Evolutionary conservation across 805 yeast species (phyloP).

Genomic region (Peterozyma toletana): DNA sequence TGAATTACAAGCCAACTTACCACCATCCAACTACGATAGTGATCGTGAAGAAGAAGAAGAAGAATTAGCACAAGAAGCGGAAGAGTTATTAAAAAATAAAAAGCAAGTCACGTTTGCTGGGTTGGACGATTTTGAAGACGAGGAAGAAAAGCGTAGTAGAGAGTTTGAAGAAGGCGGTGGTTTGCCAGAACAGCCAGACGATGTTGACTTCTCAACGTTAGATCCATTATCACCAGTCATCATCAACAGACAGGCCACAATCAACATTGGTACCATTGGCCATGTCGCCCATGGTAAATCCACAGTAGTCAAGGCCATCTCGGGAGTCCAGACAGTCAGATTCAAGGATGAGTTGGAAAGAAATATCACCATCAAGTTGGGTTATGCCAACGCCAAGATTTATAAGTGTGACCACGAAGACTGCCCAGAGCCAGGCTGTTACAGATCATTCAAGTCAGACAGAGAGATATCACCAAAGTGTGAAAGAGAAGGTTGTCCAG

Average conservation of each 20-base stretch:
- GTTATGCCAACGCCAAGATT: conserved; percentile 98
- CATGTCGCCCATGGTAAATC: conserved; percentile 96
- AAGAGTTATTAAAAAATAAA: conserved; percentile 31
- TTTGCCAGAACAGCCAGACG: conserved; percentile 89
- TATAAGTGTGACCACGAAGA: conserved; percentile 82
- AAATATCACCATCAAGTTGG: conserved; percentile 96
- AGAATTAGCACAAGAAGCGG: conserved; percentile 25
- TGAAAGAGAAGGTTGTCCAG: conserved; percentile 79
- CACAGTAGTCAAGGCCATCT: conserved; percentile 90
- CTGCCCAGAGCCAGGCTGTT: conserved; percentile 93
- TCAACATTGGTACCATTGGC: conserved; percentile 96
- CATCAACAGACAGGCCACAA: conserved; percentile 97
- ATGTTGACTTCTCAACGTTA: conserved; percentile 75
- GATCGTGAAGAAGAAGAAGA: conserved; percentile 31
- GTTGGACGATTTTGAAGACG: conserved; percentile 51
- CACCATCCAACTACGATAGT: conserved; percentile 17
- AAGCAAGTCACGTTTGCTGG: conserved; percentile 82
- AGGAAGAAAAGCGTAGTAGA: conserved; percentile 68
- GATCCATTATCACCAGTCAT: conserved; percentile 92
- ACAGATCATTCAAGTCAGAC: conserved; percentile 89
- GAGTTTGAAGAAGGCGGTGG: conserved; percentile 99
- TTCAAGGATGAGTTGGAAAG: conserved; percentile 98
- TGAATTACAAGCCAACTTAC: conserved; percentile 28
- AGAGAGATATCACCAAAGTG: conserved; percentile 93
- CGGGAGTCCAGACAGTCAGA: conserved; percentile 98